These are phyloP conservation scores for Massariosphaeria phaeospora DNA, from an alignment of 495 filamentous ascomycete species.

Conservation along the genomic window DNA sequence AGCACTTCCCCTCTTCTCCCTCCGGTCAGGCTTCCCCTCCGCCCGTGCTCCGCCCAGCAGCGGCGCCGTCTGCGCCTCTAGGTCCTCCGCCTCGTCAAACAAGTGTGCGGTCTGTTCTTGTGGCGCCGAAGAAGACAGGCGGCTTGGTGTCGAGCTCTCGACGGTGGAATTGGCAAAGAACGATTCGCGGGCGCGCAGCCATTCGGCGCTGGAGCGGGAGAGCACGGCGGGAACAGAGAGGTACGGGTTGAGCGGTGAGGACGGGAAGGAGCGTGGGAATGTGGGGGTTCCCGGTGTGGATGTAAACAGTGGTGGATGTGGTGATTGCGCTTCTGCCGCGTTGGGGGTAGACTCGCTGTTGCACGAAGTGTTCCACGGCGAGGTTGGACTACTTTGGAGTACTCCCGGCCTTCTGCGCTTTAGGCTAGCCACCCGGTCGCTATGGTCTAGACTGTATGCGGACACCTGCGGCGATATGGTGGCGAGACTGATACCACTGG, in stretches of 20 bases:
- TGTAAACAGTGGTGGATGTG: not conserved
- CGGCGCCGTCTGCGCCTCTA: not conserved
- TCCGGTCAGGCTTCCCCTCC: not conserved
- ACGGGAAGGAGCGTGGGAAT: not conserved
- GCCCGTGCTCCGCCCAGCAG: not conserved
- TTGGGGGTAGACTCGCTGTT: too few species aligned
- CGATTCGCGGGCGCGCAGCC: not conserved
- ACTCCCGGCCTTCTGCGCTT: too few species aligned
- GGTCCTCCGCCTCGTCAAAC: not conserved
- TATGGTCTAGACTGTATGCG: too few species aligned
- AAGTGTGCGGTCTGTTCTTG: too few species aligned
- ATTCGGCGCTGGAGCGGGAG: not conserved
- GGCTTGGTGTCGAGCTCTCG: too few species aligned
- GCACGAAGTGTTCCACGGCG: too few species aligned
- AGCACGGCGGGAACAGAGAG: not conserved
- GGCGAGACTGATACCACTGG: too few species aligned
- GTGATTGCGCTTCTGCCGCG: too few species aligned
- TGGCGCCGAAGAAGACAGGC: not conserved
- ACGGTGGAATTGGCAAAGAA: constrained; percentile 6
- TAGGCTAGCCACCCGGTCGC: too few species aligned
- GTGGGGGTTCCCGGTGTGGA: not conserved
- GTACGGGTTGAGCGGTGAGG: constrained; percentile 2
- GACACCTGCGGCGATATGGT: too few species aligned
- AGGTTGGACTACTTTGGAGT: too few species aligned
- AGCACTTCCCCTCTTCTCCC: not conserved